Percentiles rank a stretch among this genome's conserved stretches.
Evolutionary conservation across 208 protist genomes (phyloP).

Genomic region (Crithidia acanthocephali): DNA sequence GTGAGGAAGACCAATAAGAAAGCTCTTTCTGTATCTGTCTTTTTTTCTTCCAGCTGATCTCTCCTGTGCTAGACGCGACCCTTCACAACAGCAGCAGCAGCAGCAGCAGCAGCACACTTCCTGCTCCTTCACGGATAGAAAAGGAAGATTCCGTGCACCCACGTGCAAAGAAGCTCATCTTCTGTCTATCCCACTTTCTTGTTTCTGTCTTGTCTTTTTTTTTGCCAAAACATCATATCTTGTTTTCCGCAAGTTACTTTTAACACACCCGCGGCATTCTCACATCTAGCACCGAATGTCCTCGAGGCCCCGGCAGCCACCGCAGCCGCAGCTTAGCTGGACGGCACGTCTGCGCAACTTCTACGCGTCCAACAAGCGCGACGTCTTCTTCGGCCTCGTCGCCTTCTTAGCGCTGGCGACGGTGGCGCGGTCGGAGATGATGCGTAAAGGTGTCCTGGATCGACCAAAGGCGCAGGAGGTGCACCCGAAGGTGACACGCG

Average conservation of each 20-base stretch:
- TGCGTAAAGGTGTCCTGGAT: conserved; percentile 49
- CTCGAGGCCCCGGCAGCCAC: neutral
- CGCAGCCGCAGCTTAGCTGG: conserved; percentile 27
- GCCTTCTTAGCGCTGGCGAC: conserved; percentile 52
- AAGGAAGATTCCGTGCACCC: too few species aligned
- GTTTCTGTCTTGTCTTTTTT: too few species aligned
- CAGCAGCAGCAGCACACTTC: too few species aligned
- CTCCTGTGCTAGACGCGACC: neutral
- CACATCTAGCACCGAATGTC: too few species aligned
- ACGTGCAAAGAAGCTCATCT: too few species aligned
- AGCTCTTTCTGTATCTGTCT: neutral
- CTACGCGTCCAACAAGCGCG: conserved; percentile 44
- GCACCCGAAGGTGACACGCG: conserved; percentile 44
- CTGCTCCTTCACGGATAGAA: too few species aligned
- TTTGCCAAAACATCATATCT: too few species aligned
- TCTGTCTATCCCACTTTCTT: too few species aligned
- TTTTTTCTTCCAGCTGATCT: neutral
- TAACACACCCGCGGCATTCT: too few species aligned
- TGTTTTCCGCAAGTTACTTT: too few species aligned
- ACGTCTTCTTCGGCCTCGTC: conserved; percentile 66
- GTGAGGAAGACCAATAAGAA: too few species aligned
- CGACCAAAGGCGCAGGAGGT: conserved; percentile 33
- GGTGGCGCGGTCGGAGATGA: conserved; percentile 57
- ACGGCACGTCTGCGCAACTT: conserved; percentile 32
- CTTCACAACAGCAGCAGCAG: too few species aligned